Conservation (phyloP, 352 stramenopile species). For the Phytopythium boreale region DNA sequence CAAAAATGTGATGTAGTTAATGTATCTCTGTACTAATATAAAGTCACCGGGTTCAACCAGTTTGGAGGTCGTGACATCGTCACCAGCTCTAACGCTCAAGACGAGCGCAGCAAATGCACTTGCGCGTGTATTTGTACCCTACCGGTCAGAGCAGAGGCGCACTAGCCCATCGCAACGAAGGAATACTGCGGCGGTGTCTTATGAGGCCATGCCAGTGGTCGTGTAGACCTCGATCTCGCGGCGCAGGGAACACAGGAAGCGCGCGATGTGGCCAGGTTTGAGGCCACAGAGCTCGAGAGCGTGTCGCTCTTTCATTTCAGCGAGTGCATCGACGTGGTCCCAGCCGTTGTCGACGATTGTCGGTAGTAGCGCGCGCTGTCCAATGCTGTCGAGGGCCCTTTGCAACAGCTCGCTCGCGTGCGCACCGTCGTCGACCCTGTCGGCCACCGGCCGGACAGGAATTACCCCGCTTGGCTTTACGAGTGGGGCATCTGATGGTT, state of each 20-base stretch:
- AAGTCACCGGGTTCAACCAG: too few relatives aligned
- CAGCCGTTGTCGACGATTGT: slow-evolving; percentile 16
- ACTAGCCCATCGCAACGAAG: too few relatives aligned
- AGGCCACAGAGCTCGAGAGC: slow-evolving; percentile 4
- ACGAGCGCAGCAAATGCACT: too few relatives aligned
- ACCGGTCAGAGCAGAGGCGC: too few relatives aligned
- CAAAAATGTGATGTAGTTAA: too few relatives aligned
- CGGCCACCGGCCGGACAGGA: too few relatives aligned
- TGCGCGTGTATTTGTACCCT: too few relatives aligned
- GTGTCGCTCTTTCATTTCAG: slow-evolving; percentile 17
- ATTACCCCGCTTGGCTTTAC: not conserved
- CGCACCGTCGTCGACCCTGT: not conserved
- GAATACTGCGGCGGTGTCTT: too few relatives aligned
- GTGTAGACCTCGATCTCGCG: not conserved
- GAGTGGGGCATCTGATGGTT: not conserved
- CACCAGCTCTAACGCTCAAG: too few relatives aligned
- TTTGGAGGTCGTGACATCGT: too few relatives aligned
- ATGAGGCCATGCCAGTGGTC: too few relatives aligned
- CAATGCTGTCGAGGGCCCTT: slow-evolving; percentile 11
- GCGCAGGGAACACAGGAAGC: slow-evolving; percentile 7
- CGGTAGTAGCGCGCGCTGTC: slow-evolving; percentile 10
- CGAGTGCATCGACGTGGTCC: slow-evolving; percentile 21
- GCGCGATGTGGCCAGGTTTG: slow-evolving; percentile 12
- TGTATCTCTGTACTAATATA: too few relatives aligned
- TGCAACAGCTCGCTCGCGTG: slow-evolving; percentile 3